These are phyloP conservation scores for Rubus parviflorus DNA, from an alignment of 306 rosid genomes.

Conservation along the genomic window DNA sequence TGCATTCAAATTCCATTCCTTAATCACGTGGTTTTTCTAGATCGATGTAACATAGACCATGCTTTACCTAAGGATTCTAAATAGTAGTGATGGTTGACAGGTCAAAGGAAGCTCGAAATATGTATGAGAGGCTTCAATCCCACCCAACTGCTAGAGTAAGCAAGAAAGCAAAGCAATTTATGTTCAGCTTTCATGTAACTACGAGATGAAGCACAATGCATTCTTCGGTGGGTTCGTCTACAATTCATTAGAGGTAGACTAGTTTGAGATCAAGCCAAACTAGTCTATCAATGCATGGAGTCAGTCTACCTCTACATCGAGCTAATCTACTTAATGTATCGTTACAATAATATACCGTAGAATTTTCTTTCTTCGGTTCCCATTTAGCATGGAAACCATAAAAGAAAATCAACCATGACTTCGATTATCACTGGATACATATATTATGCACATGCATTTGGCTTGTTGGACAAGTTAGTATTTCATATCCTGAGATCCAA, in stretches of 20 bases:
- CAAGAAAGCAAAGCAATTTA: slow-evolving; percentile 83
- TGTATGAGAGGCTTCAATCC: slow-evolving; percentile 86
- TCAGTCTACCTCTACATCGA: too few species aligned
- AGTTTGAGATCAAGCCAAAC: too few species aligned
- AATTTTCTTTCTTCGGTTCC: not conserved
- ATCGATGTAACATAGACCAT: not conserved
- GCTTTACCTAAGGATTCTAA: not conserved
- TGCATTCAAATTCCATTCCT: not conserved
- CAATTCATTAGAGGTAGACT: too few species aligned
- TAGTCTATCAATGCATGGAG: too few species aligned
- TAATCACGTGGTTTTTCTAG: not conserved
- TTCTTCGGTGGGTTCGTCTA: too few species aligned
- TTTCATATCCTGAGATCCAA: not conserved
- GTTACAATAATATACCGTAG: too few species aligned
- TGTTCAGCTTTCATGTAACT: slow-evolving; percentile 77
- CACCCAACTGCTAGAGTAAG: slow-evolving; percentile 72
- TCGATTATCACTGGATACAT: not conserved
- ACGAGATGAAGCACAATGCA: slow-evolving; percentile 1
- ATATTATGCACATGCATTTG: not conserved
- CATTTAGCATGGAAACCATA: slow-evolving; percentile 13
- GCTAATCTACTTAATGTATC: too few species aligned
- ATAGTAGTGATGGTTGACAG: slow-evolving; percentile 38
- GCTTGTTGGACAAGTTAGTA: not conserved
- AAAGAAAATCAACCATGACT: slow-evolving; percentile 1
- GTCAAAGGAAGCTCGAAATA: slow-evolving; percentile 61